Conservation (phyloP, 225 moss, liverwort and hornwort genomes). For the Physcomitrium patens region DNA sequence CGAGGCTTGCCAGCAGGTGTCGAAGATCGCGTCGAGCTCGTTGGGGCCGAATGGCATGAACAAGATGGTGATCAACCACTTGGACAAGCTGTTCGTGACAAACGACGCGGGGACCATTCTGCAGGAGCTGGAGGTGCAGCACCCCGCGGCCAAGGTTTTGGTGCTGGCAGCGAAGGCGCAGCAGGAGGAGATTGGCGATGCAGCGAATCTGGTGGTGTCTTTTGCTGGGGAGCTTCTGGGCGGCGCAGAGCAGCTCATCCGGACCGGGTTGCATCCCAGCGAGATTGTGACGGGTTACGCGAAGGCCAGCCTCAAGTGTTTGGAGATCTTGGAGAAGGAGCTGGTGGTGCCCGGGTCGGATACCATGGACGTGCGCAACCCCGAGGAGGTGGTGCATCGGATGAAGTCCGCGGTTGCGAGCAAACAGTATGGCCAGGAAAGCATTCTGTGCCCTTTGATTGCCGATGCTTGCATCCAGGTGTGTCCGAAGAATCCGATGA, state of each 20-base stretch:
- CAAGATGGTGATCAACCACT: conserved; percentile 77
- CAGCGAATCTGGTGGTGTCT: conserved; percentile 81
- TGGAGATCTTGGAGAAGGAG: conserved; percentile 63
- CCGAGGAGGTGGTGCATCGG: conserved; percentile 66
- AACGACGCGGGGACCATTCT: conserved; percentile 89
- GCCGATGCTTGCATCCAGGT: conserved; percentile 86
- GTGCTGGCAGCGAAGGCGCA: conserved; percentile 89
- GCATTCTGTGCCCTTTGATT: conserved; percentile 68
- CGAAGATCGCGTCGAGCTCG: conserved; percentile 85
- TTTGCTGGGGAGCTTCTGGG: conserved; percentile 86
- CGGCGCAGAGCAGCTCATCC: conserved; percentile 87
- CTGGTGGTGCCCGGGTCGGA: conserved; percentile 70
- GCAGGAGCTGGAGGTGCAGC: conserved; percentile 91
- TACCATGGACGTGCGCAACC: conserved; percentile 70
- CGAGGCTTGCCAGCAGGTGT: conserved; percentile 87
- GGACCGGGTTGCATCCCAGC: conserved; percentile 84
- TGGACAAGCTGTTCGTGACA: conserved; percentile 92
- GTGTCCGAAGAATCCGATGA: conserved; percentile 77
- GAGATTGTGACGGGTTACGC: conserved; percentile 81
- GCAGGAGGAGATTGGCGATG: conserved; percentile 94
- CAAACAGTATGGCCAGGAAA: conserved; percentile 89
- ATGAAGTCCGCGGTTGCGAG: conserved; percentile 73
- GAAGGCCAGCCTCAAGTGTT: conserved; percentile 56
- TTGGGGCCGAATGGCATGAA: conserved; percentile 78
- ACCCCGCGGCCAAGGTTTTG: conserved; percentile 86